Conservation (phyloP, 768 basidiomycete species). For the Suillus hirtellus region DNA sequence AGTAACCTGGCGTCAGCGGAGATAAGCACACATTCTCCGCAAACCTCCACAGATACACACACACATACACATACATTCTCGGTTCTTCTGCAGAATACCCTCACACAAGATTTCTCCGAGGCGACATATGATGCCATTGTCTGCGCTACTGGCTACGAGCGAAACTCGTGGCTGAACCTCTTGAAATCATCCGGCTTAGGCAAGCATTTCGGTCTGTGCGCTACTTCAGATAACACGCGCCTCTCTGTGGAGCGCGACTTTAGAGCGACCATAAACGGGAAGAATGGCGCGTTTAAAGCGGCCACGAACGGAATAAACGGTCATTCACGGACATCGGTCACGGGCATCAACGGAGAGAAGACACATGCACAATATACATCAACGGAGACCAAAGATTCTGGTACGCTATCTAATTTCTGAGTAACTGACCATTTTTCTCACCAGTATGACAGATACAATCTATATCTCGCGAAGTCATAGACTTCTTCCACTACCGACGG, state of each 20-base stretch:
- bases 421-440: conserved; percentile 24
- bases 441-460: conserved; percentile 11
- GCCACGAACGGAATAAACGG: neutral
- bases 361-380: neutral
- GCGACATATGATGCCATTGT: conserved; percentile 47
- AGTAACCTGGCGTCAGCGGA: conserved; percentile 37
- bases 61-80: conserved; percentile 18
- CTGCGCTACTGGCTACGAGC: conserved; percentile 56
- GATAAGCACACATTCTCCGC: conserved; percentile 10
- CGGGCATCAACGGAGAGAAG: neutral
- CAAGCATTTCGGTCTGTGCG: conserved; percentile 36
- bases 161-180: conserved; percentile 46
- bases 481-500: conserved; percentile 32
- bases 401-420: conserved; percentile 19
- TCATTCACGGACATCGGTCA: neutral
- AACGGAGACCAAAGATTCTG: conserved; percentile 14
- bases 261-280: neutral
- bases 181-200: conserved; percentile 41
- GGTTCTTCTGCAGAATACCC: conserved; percentile 37
- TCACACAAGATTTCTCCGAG: conserved; percentile 34
- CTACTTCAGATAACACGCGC: conserved; percentile 8
- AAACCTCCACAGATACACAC: conserved; percentile 3
- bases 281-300: neutral
- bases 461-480: conserved; percentile 45
- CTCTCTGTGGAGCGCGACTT: conserved; percentile 16